Conservation (phyloP, 1,139 yeast genomes). For the Yamadazyma trypodendri region DNA sequence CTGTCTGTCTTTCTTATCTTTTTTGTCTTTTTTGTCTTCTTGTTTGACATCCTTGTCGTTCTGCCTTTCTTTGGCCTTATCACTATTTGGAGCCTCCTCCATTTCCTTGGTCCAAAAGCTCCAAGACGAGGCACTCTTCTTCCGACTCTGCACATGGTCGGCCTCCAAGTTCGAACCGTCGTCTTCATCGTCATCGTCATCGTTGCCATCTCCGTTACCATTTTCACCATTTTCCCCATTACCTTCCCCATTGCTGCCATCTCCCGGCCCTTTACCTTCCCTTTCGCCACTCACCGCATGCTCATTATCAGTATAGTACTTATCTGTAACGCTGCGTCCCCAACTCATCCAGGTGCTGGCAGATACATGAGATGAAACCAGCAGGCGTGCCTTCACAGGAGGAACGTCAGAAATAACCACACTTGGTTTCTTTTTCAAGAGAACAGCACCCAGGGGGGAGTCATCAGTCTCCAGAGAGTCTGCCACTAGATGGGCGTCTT, state of each 20-base stretch:
- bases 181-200: constrained; percentile 25
- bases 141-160: constrained; percentile 29
- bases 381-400: background rate
- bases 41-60: background rate
- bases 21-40: constrained; percentile 9
- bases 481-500: too few species aligned
- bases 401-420: background rate
- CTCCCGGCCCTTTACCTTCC: constrained; percentile 1
- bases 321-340: constrained; percentile 7
- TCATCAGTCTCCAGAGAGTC: too few species aligned
- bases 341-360: constrained; percentile 13
- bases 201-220: constrained; percentile 15
- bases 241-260: constrained; percentile 1
- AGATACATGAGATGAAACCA: background rate
- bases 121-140: constrained; percentile 33
- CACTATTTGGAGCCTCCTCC: constrained; percentile 3
- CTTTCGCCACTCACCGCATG: constrained; percentile 6
- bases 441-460: background rate
- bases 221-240: constrained; percentile 7
- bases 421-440: background rate
- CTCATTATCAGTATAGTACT: constrained; percentile 10
- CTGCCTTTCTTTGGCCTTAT: too few species aligned
- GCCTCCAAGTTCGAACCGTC: constrained; percentile 25
- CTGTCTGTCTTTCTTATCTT: constrained; percentile 13
- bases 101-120: constrained; percentile 33